A percentile compares a stretch with the other conserved stretches of the same genome.
These are phyloP conservation scores for Backusella parvicylindrica DNA, from an alignment of 192 early-diverging fungal species.

Conservation along the genomic window DNA sequence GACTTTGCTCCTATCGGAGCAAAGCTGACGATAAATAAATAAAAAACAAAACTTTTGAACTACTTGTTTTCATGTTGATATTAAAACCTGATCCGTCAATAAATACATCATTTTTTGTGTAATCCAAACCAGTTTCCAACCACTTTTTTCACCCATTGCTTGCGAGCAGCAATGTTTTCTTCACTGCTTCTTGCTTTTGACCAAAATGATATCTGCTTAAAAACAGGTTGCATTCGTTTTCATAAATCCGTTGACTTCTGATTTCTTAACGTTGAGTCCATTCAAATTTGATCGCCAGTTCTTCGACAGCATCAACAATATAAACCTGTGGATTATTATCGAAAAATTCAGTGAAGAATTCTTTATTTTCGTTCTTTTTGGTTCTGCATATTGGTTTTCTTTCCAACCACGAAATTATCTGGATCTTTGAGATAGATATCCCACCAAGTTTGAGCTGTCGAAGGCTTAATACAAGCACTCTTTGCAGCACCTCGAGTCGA, in stretches of 20 bases:
- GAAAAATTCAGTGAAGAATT: background rate
- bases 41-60: no score
- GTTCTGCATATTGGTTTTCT: background rate
- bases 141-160: background rate
- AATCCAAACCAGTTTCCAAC: background rate
- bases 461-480: no score
- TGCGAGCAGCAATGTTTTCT: no score
- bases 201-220: no score
- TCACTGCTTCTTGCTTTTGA: background rate
- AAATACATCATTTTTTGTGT: constrained; percentile 13
- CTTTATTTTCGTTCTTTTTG: background rate
- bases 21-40: no score
- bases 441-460: no score
- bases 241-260: no score
- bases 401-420: background rate
- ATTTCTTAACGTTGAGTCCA: background rate
- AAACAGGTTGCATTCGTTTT: no score
- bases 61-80: constrained; percentile 14
- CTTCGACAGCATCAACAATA: background rate
- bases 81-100: constrained; percentile 19
- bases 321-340: background rate
- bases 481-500: no score
- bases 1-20: no score
- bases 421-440: background rate
- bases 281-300: background rate